These are phyloP conservation scores for Albifimbria verrucaria DNA, from an alignment of 2,329 filamentous ascomycete genomes.

Conservation along the genomic window DNA sequence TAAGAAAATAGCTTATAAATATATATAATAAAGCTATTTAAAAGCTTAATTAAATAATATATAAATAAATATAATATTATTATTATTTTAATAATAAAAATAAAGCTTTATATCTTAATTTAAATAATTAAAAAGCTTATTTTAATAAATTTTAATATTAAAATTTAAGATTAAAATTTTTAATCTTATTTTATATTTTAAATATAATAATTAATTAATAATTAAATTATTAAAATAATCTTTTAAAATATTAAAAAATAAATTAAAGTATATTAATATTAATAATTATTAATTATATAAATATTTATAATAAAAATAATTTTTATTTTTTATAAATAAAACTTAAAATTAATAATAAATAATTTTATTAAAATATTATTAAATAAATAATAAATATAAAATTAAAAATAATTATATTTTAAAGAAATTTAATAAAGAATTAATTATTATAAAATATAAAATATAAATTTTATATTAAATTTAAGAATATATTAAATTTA, in stretches of 20 bases:
- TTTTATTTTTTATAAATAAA: background rate
- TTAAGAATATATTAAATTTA: background rate
- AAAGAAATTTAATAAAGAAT: too few species aligned
- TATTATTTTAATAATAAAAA: background rate
- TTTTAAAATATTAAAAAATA: too few species aligned
- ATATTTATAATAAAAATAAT: background rate
- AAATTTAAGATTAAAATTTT: background rate
- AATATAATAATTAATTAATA: background rate
- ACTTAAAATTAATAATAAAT: background rate
- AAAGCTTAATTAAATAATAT: background rate
- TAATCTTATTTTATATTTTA: background rate
- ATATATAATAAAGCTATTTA: too few species aligned
- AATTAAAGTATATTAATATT: too few species aligned
- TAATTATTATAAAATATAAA: too few species aligned
- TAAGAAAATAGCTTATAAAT: too few species aligned
- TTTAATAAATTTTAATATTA: background rate
- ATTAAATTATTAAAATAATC: background rate
- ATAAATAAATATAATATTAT: background rate
- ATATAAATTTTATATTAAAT: too few species aligned
- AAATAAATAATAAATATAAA: background rate
- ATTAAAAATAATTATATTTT: conserved; percentile 4
- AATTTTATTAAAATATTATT: conserved; percentile 2
- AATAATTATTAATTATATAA: conserved; percentile 1
- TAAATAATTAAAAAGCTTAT: background rate
- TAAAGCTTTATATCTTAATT: background rate